These are phyloP conservation scores for Aspergillus unguis DNA, from an alignment of 2,329 filamentous ascomycete genomes.

Conservation along the genomic window DNA sequence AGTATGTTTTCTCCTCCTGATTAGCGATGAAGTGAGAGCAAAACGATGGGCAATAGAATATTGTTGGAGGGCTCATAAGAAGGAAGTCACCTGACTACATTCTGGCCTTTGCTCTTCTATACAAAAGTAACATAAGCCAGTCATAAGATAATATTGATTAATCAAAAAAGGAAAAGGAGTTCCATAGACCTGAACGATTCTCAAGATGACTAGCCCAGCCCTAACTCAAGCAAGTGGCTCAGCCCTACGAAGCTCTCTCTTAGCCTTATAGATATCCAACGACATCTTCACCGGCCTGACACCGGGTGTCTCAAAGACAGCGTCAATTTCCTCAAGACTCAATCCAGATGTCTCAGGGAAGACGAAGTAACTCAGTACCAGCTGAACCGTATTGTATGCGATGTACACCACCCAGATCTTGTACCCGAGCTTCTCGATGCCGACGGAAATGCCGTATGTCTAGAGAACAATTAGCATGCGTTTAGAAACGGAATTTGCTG, in stretches of 20 bases:
- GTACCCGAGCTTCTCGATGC: constrained; percentile 48
- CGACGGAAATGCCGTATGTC: constrained; percentile 48
- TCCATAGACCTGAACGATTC: too few species aligned
- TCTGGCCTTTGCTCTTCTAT: too few species aligned
- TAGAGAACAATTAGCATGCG: constrained; percentile 22
- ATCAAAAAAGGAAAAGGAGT: too few species aligned
- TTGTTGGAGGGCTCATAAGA: too few species aligned
- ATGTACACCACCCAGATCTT: constrained; percentile 54
- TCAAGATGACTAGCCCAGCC: too few species aligned
- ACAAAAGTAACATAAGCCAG: too few species aligned
- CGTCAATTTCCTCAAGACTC: constrained; percentile 56
- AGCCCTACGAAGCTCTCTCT: constrained; percentile 14
- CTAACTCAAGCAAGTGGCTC: not conserved
- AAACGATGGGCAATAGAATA: too few species aligned
- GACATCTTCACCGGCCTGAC: constrained; percentile 46
- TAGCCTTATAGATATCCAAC: constrained; percentile 40
- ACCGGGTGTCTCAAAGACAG: constrained; percentile 53
- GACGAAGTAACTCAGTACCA: constrained; percentile 49
- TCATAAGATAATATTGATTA: too few species aligned
- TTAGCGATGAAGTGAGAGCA: too few species aligned
- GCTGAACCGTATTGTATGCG: constrained; percentile 48
- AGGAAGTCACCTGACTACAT: too few species aligned
- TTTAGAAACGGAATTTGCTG: too few species aligned
- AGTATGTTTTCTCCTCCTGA: too few species aligned
- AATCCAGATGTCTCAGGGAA: constrained; percentile 53